Evolutionary conservation across 305 asterid genomes (phyloP).

Genomic region (Fraxinus dipetala): DNA sequence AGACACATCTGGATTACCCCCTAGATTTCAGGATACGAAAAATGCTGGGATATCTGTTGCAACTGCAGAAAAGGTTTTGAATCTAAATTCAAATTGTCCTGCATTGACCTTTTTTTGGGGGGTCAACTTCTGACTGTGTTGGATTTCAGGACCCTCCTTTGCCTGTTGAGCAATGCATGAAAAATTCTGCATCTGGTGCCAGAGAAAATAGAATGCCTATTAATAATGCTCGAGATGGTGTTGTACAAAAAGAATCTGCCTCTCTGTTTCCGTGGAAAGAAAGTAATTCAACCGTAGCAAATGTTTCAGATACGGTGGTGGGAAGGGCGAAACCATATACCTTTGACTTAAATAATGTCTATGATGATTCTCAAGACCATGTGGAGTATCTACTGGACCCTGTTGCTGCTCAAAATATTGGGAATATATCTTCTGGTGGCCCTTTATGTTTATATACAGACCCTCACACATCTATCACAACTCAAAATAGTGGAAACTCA

Average conservation of each 20-base stretch:
- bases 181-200: slow-evolving; percentile 37
- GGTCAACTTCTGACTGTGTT: slow-evolving; percentile 36
- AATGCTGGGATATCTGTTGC: slow-evolving; percentile 45
- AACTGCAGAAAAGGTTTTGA: slow-evolving; percentile 48
- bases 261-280: slow-evolving; percentile 33
- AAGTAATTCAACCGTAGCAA: slow-evolving; percentile 37
- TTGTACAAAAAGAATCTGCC: slow-evolving; percentile 32
- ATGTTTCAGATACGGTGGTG: slow-evolving; percentile 27
- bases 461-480: slow-evolving; percentile 59
- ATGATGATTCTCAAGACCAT: slow-evolving; percentile 81
- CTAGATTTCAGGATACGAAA: slow-evolving; percentile 53
- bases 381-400: slow-evolving; percentile 41
- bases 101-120: background rate
- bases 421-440: background rate
- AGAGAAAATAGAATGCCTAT: slow-evolving; percentile 24
- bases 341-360: slow-evolving; percentile 77
- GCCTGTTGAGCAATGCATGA: slow-evolving; percentile 33
- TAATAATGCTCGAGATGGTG: slow-evolving; percentile 40
- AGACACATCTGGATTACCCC: slow-evolving; percentile 35
- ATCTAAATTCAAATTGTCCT: slow-evolving; percentile 22
- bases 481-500: slow-evolving; percentile 72
- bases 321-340: slow-evolving; percentile 47
- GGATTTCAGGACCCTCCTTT: slow-evolving; percentile 51
- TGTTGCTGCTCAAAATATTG: slow-evolving; percentile 24
- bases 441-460: slow-evolving; percentile 49